These are phyloP conservation scores for Albatrellus ellisii DNA, from an alignment of 768 basidiomycete species.

Conservation along the genomic window DNA sequence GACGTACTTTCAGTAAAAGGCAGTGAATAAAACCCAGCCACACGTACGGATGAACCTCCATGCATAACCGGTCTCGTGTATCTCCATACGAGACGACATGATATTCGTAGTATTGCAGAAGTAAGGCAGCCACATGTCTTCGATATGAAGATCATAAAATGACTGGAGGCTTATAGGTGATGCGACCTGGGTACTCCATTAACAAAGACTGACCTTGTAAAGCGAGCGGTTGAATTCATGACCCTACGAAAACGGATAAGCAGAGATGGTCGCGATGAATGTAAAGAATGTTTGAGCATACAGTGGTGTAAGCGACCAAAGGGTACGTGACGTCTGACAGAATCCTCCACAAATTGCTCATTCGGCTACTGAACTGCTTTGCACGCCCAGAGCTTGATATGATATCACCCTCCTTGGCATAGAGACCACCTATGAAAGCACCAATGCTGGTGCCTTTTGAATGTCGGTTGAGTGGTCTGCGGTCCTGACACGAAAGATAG, in stretches of 20 bases:
- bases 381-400: constrained; percentile 74
- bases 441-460: constrained; percentile 81
- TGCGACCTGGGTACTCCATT: too few species aligned
- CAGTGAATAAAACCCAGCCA: background rate
- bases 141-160: constrained; percentile 89
- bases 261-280: background rate
- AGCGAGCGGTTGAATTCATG: constrained; percentile 92
- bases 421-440: constrained; percentile 84
- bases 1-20: background rate
- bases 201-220: constrained; percentile 53
- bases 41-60: constrained; percentile 81
- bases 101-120: constrained; percentile 99
- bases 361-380: constrained; percentile 83
- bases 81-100: constrained; percentile 90
- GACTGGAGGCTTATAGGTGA: constrained; percentile 34
- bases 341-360: constrained; percentile 92
- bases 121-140: constrained; percentile 98
- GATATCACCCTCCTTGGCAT: constrained; percentile 88
- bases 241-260: constrained; percentile 36
- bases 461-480: constrained; percentile 5
- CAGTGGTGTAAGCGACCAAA: constrained; percentile 85
- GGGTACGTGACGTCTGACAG: constrained; percentile 91
- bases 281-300: constrained; percentile 18
- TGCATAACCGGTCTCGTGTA: constrained; percentile 97
- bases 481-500: background rate